Conservation (phyloP, 495 filamentous ascomycete genomes). For the Talaromyces ruber region DNA sequence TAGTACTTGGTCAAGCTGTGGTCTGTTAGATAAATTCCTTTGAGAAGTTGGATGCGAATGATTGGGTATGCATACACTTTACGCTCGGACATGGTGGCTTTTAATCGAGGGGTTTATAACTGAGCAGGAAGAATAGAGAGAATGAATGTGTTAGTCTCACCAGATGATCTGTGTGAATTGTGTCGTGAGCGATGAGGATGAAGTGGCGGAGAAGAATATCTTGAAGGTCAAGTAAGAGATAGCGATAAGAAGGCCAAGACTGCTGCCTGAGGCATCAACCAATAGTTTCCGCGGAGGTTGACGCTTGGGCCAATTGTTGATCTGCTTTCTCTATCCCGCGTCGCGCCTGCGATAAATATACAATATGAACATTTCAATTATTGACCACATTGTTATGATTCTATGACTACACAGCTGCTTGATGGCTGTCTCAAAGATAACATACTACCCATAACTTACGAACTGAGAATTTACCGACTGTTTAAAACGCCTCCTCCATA, state of each 20-base stretch:
- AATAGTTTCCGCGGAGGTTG: not conserved
- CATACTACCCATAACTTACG: not conserved
- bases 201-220: not conserved
- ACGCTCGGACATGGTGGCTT: slow-evolving; percentile 74
- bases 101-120: too few relatives aligned
- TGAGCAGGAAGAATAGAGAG: not conserved
- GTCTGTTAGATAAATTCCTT: not conserved
- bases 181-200: not conserved
- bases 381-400: not conserved
- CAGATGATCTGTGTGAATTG: not conserved
- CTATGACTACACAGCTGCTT: not conserved
- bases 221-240: not conserved
- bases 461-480: not conserved
- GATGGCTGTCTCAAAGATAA: not conserved
- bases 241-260: not conserved
- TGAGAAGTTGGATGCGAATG: slow-evolving; percentile 7
- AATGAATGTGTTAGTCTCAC: not conserved
- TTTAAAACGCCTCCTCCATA: not conserved
- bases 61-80: slow-evolving; percentile 61
- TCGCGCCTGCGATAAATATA: slow-evolving; percentile 6
- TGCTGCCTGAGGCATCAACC: not conserved
- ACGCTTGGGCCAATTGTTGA: not conserved
- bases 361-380: not conserved
- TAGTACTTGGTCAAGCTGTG: slow-evolving; percentile 58
- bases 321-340: not conserved